phyloP scores from a whole-genome alignment of 805 yeast genomes.

The Sugiyamaella smithiae region DNA sequence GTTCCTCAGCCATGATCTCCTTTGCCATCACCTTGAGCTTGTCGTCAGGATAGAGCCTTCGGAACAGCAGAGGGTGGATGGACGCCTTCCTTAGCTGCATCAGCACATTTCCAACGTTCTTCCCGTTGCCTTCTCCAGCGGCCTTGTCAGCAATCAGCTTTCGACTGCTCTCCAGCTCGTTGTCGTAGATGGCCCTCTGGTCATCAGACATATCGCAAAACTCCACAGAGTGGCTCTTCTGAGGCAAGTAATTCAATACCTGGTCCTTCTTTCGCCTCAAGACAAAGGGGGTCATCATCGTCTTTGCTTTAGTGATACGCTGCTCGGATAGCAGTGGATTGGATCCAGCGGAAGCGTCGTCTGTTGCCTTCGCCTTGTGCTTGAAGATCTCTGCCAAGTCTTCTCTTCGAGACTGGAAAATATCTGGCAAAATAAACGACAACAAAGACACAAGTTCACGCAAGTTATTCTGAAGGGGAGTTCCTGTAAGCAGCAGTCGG shows the following conservation, averaged over 20 bases:
- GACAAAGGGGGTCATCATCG: conserved; percentile 98
- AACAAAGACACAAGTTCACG: conserved; percentile 85
- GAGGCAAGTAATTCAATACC: conserved; percentile 85
- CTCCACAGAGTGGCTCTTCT: conserved; percentile 61
- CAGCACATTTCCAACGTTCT: conserved; percentile 62
- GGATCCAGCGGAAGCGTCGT: conserved; percentile 32
- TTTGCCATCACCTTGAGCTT: conserved; percentile 64
- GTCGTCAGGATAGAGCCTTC: conserved; percentile 58
- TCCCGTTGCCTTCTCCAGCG: conserved; percentile 28
- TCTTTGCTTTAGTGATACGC: conserved; percentile 88
- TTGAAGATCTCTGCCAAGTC: conserved; percentile 80
- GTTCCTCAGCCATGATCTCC: conserved; percentile 76
- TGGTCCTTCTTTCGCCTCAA: conserved; percentile 88
- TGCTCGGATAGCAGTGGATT: conserved; percentile 86
- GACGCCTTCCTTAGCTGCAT: conserved; percentile 93
- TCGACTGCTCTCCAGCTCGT: conserved; percentile 47
- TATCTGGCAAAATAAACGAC: conserved; percentile 83
- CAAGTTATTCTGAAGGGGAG: conserved; percentile 92
- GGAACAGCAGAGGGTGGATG: conserved; percentile 83
- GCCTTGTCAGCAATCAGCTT: conserved; percentile 31
- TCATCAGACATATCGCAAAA: conserved; percentile 58
- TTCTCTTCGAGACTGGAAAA: conserved; percentile 77
- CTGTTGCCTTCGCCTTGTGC: conserved; percentile 75
- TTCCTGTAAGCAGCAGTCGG: conserved; percentile 87
- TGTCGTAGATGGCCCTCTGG: conserved; percentile 60